phyloP scores from a whole-genome alignment of 1,139 yeast species.

The Dujonia santamariae region DNA sequence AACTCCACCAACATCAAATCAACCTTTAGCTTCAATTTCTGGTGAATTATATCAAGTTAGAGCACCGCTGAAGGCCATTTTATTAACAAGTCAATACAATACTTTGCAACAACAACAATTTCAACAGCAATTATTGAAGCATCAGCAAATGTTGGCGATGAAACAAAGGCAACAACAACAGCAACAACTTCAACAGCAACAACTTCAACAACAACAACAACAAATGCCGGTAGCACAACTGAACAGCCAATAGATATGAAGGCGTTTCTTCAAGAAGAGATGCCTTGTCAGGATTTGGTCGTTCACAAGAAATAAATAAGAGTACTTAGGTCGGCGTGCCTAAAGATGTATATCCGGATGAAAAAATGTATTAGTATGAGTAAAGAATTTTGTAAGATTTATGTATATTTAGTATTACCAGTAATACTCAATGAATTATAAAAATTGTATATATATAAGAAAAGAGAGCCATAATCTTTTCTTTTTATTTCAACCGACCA shows the following conservation, averaged over 20 bases:
- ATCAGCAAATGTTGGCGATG: constrained; percentile 29
- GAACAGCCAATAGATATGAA: too few species aligned
- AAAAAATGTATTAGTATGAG: too few species aligned
- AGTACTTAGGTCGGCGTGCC: too few species aligned
- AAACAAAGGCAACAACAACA: constrained; percentile 34
- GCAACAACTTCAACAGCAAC: constrained; percentile 33
- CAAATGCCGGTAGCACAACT: constrained; percentile 15
- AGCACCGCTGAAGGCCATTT: constrained; percentile 56
- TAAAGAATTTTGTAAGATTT: not conserved
- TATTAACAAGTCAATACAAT: constrained; percentile 44
- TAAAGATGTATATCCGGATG: too few species aligned
- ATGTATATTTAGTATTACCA: not conserved
- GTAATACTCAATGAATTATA: not conserved
- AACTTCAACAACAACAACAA: constrained; percentile 23
- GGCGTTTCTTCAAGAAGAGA: too few species aligned
- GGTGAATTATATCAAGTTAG: constrained; percentile 59
- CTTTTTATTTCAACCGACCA: not conserved
- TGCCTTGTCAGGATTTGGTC: too few species aligned
- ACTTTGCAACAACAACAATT: constrained; percentile 45
- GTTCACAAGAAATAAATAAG: too few species aligned
- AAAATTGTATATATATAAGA: not conserved
- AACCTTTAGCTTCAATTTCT: constrained; percentile 48
- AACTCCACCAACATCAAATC: constrained; percentile 35
- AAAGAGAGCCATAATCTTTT: not conserved
- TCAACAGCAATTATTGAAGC: constrained; percentile 47